Evolutionary conservation across 2,329 filamentous ascomycete species (phyloP).

Genomic region (Penicillium italicum): DNA sequence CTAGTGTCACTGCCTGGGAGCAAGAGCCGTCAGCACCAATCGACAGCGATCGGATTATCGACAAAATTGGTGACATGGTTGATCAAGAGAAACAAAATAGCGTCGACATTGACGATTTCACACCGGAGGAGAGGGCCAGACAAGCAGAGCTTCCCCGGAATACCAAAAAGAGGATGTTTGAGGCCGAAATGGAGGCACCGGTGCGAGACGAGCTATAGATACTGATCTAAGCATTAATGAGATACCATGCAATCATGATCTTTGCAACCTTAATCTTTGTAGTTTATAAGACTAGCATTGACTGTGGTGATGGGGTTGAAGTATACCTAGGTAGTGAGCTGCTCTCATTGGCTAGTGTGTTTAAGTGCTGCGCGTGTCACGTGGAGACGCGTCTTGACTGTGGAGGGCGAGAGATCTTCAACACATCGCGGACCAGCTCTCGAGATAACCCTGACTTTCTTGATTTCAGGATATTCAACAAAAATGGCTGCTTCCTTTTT

Average conservation of each 20-base stretch:
- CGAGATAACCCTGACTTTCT: background rate
- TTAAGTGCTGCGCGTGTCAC: constrained; percentile 33
- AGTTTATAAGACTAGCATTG: background rate
- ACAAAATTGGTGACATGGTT: constrained; percentile 42
- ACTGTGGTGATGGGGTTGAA: background rate
- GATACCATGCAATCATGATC: constrained; percentile 6
- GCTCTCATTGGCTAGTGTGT: constrained; percentile 11
- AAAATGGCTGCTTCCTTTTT: constrained; percentile 79
- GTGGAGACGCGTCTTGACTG: constrained; percentile 33
- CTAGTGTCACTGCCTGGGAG: constrained; percentile 19
- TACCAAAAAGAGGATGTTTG: constrained; percentile 50
- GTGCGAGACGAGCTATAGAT: constrained; percentile 40
- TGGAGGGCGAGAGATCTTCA: constrained; percentile 14
- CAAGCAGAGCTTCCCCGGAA: constrained; percentile 44
- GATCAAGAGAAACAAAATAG: constrained; percentile 27
- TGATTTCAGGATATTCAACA: background rate
- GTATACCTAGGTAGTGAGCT: background rate
- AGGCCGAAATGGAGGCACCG: constrained; percentile 31
- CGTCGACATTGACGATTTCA: constrained; percentile 33
- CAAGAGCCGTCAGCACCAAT: constrained; percentile 18
- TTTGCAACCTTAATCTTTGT: background rate
- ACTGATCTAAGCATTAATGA: constrained; percentile 14
- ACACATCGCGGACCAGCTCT: constrained; percentile 4
- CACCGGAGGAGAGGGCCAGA: constrained; percentile 33
- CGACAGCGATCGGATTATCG: constrained; percentile 38